These are phyloP conservation scores for Trichaptum fuscoviolaceum DNA, from an alignment of 768 basidiomycete species.

Conservation along the genomic window DNA sequence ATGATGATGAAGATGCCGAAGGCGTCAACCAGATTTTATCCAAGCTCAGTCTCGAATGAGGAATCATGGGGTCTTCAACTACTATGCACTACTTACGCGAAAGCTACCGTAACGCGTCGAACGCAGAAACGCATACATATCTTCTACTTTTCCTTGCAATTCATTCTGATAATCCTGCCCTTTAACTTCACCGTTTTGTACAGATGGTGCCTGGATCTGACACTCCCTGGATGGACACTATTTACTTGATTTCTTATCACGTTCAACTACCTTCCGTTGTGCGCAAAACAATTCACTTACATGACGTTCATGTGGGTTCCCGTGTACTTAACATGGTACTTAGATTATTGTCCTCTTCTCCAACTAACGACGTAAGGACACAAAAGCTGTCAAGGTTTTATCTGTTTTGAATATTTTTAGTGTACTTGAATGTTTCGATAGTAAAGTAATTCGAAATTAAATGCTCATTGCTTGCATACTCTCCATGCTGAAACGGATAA, in stretches of 20 bases:
- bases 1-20: constrained; percentile 57
- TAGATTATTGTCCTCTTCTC: background rate
- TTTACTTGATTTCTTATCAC: background rate
- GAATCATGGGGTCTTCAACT: constrained; percentile 5
- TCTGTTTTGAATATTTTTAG: background rate
- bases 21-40: constrained; percentile 77
- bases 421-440: background rate
- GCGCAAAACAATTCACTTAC: background rate
- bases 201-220: background rate
- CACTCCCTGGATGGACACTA: background rate
- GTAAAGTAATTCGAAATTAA: background rate
- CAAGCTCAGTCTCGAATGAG: constrained; percentile 56
- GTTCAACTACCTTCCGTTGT: background rate
- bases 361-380: background rate
- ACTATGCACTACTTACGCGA: background rate
- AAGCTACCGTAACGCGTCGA: background rate
- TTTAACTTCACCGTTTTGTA: background rate
- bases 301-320: background rate
- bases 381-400: background rate
- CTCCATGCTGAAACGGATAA: background rate
- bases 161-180: background rate
- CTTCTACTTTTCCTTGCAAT: background rate
- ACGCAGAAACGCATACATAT: background rate
- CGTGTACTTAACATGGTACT: background rate
- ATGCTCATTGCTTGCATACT: background rate